Evolutionary conservation across 345 rosid genomes (phyloP), one percentile per base, ranked within the genome.

Genomic region (Pseudoturritis turrita): DNA sequence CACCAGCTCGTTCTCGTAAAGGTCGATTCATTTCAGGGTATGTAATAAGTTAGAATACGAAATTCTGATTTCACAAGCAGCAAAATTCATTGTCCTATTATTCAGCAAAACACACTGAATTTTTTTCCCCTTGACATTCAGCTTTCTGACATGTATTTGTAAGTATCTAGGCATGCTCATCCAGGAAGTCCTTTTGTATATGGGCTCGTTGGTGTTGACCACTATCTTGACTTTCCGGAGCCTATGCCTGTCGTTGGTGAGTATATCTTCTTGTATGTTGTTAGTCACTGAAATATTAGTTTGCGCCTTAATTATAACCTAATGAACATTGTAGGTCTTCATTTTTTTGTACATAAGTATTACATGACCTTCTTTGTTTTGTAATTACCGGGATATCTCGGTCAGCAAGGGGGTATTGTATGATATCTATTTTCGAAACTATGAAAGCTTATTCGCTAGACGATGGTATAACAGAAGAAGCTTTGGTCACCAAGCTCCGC

Each of bases 131-230:
- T 40, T 12, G 28, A 29, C 10, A 36, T 58, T 43, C 31, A 47
- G 57, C 62, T 64, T 54, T 76, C 81, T 84, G 81, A 88, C 83
- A 54, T 83, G 62, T 72, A 62, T 40, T 66, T 78, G 66, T 72
- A 74, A 68, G 68, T 58, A 71, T 81, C 40, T 79, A 95, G 99
- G 91, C 99, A 95, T 88, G 96, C 99, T 65, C 97, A 88, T 87
- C 97, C 99, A 28, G 99, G 99, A 65, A 95, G 90, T 83, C 99
- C 99, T 62, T 95, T 91, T 79, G 96, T 95, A 21, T 91, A 85
- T 88, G 99, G 99, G 59, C 99, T 89, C 54, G 99, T 86, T 72
- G 99, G 90, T 68, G 81, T 85, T 65, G 99, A 91, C 80, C 99
- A 95, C 23, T 97, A 95, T 87, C 88, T 95, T 73, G 99, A 95